Conservation (phyloP, 2,329 filamentous ascomycete species). For the Fusarium sacchari region DNA sequence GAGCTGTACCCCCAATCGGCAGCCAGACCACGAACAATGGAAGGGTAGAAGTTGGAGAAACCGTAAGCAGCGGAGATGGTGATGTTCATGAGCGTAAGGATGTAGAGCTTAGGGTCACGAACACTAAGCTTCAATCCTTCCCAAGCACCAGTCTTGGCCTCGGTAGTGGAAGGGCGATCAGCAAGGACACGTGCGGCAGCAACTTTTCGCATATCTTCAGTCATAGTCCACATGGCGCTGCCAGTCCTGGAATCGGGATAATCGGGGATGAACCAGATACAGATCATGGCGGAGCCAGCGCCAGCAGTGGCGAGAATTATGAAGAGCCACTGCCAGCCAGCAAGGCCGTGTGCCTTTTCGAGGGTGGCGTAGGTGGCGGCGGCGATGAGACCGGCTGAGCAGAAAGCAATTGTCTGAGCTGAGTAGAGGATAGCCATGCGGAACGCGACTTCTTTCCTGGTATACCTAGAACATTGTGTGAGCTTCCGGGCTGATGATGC, state of each 20-base stretch:
- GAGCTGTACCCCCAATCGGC: constrained; percentile 15
- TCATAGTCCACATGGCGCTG: constrained; percentile 14
- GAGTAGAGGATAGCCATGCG: constrained; percentile 16
- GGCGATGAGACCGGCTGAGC: constrained; percentile 6
- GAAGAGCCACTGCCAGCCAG: constrained; percentile 17
- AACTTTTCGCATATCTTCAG: constrained; percentile 10
- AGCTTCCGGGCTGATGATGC: not conserved
- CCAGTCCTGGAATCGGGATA: not conserved
- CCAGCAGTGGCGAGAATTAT: constrained; percentile 10
- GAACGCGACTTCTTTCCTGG: constrained; percentile 1
- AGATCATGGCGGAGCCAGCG: constrained; percentile 13
- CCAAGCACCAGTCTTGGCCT: constrained; percentile 15
- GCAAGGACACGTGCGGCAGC: constrained; percentile 9
- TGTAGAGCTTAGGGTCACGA: constrained; percentile 15
- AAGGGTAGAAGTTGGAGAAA: constrained; percentile 21
- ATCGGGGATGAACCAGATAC: constrained; percentile 16
- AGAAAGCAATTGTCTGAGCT: constrained; percentile 2
- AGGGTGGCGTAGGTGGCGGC: constrained; percentile 10
- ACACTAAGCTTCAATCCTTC: constrained; percentile 14
- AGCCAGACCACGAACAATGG: not conserved
- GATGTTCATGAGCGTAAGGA: constrained; percentile 19
- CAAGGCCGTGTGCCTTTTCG: not conserved
- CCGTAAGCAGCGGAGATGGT: constrained; percentile 11
- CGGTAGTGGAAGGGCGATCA: not conserved
- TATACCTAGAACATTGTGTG: not conserved